Percentiles rank a stretch among this genome's conserved stretches.
These are phyloP conservation scores for Trichoderma semiorbis DNA, from an alignment of 2,329 filamentous ascomycete genomes.

Conservation along the genomic window DNA sequence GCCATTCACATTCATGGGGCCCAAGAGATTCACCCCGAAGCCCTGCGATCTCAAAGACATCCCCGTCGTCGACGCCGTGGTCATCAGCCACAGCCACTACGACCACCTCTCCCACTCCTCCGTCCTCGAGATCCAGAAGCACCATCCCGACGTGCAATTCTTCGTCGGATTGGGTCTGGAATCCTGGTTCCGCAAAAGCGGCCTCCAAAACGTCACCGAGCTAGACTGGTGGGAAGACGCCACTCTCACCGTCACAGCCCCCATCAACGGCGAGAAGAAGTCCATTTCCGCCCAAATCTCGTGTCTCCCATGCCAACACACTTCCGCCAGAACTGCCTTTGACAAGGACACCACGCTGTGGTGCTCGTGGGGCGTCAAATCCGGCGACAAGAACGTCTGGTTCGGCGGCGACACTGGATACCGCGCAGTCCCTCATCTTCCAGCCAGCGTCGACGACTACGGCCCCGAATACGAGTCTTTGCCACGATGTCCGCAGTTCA, in stretches of 20 bases:
- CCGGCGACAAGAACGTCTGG: slow-evolving; percentile 73
- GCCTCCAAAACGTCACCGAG: slow-evolving; percentile 76
- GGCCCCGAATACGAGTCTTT: slow-evolving; percentile 60
- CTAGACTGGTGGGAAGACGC: slow-evolving; percentile 93
- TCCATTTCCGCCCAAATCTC: slow-evolving; percentile 67
- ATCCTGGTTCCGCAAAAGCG: slow-evolving; percentile 71
- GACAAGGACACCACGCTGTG: slow-evolving; percentile 78
- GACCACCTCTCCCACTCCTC: slow-evolving; percentile 82
- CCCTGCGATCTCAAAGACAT: slow-evolving; percentile 78
- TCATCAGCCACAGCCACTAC: slow-evolving; percentile 90
- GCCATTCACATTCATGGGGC: slow-evolving; percentile 66
- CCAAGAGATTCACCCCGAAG: slow-evolving; percentile 72
- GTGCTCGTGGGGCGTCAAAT: slow-evolving; percentile 79
- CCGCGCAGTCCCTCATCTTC: slow-evolving; percentile 66
- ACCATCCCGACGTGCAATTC: slow-evolving; percentile 77
- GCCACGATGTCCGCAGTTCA: slow-evolving; percentile 79
- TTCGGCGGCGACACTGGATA: slow-evolving; percentile 93
- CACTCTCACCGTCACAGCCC: slow-evolving; percentile 58
- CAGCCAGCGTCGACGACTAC: slow-evolving; percentile 66
- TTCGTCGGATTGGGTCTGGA: slow-evolving; percentile 83
- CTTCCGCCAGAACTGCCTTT: slow-evolving; percentile 62
- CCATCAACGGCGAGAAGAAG: slow-evolving; percentile 31
- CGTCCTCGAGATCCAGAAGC: slow-evolving; percentile 64
- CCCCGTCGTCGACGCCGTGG: slow-evolving; percentile 69
- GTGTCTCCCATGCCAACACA: slow-evolving; percentile 83